These are phyloP conservation scores for Boletus mariae DNA, from an alignment of 1,284 basidiomycete genomes.

Conservation along the genomic window DNA sequence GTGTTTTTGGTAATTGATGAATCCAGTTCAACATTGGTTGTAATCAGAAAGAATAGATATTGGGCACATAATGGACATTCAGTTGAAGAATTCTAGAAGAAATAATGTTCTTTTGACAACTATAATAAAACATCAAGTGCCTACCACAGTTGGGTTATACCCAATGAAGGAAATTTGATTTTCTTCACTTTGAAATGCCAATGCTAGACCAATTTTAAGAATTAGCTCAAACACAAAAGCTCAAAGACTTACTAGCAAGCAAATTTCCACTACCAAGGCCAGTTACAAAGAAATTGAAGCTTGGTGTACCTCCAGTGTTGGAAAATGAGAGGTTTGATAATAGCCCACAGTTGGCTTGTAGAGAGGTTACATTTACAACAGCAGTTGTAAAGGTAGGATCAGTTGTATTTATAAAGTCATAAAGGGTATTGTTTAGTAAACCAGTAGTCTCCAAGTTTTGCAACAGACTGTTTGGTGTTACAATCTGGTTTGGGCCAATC, in stretches of 20 bases:
- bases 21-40: conserved; percentile 3
- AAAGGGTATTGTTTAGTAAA: conserved; percentile 1
- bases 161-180: background rate
- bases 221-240: background rate
- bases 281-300: background rate
- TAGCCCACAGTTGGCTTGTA: conserved; percentile 3
- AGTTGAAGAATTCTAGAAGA: background rate
- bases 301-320: background rate
- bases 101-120: background rate
- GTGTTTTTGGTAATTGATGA: background rate
- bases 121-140: background rate
- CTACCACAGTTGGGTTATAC: background rate
- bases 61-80: background rate
- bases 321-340: conserved; percentile 6
- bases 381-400: background rate
- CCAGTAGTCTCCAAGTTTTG: background rate
- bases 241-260: background rate
- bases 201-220: background rate
- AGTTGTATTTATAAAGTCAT: background rate
- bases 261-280: background rate
- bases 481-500: background rate
- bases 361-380: conserved; percentile 12
- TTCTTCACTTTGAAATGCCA: background rate
- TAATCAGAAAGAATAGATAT: conserved; percentile 4
- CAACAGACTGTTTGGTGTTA: background rate